A percentile compares a stretch with the other conserved stretches of the same genome.
phyloP scores from a whole-genome alignment of 805 yeast species.

The Ogataea minuta region DNA sequence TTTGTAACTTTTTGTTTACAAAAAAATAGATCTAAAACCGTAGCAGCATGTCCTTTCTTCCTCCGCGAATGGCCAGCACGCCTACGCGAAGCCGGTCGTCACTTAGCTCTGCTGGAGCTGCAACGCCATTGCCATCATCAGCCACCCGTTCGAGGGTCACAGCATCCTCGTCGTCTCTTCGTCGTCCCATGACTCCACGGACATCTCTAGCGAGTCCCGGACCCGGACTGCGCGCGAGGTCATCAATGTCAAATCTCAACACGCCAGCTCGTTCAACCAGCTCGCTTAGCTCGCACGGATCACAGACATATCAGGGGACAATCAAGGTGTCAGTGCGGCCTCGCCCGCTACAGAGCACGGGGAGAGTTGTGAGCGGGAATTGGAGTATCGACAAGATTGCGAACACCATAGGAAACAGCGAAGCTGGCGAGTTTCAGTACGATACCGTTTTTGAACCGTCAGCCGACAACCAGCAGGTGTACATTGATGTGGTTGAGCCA shows the following conservation, averaged over 20 bases:
- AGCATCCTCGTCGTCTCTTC: constrained; percentile 17
- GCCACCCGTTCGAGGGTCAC: constrained; percentile 21
- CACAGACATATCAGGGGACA: constrained; percentile 54
- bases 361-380: constrained; percentile 20
- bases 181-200: constrained; percentile 22
- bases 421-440: constrained; percentile 65
- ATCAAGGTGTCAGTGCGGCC: constrained; percentile 79
- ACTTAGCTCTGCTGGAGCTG: constrained; percentile 9
- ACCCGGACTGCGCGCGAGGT: constrained; percentile 18
- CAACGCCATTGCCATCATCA: constrained; percentile 18
- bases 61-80: constrained; percentile 16
- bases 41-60: constrained; percentile 9
- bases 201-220: constrained; percentile 7
- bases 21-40: constrained; percentile 3
- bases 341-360: constrained; percentile 47
- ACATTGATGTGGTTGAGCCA: constrained; percentile 50
- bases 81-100: constrained; percentile 18
- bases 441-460: constrained; percentile 74
- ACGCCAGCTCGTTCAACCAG: constrained; percentile 26
- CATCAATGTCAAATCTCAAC: constrained; percentile 21
- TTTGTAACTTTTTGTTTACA: constrained; percentile 20
- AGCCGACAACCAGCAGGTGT: constrained; percentile 57
- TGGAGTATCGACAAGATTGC: constrained; percentile 45
- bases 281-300: constrained; percentile 16
- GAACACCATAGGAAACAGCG: constrained; percentile 44